Evolutionary conservation across 345 rosid genomes (phyloP).

Genomic region (Gossypium thurberi): DNA sequence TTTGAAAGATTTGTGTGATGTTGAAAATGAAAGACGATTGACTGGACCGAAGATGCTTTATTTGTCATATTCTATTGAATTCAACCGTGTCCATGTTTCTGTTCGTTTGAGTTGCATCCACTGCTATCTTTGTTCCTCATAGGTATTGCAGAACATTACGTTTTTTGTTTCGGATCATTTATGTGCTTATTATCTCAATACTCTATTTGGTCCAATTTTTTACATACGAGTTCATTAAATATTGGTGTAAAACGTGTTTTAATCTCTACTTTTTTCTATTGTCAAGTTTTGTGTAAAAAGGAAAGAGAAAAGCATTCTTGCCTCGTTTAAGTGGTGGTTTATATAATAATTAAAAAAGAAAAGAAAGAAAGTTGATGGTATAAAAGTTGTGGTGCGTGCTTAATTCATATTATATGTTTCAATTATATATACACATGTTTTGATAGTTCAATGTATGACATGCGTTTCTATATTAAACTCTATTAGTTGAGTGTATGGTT

Average conservation of each 20-base stretch:
- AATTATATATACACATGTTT: too few species aligned
- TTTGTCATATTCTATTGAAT: not conserved
- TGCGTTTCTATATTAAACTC: too few species aligned
- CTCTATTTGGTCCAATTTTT: not conserved
- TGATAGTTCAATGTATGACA: too few species aligned
- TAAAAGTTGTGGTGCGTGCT: too few species aligned
- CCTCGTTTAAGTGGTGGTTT: not conserved
- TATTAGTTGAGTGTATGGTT: too few species aligned
- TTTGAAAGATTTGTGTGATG: too few species aligned
- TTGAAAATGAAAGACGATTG: too few species aligned
- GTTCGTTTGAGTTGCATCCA: not conserved
- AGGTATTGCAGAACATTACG: not conserved
- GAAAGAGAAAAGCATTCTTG: not conserved
- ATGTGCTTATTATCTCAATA: not conserved
- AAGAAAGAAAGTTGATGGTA: too few species aligned
- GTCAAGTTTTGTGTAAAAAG: not conserved
- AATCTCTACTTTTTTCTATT: not conserved
- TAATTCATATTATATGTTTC: too few species aligned
- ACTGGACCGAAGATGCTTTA: not conserved
- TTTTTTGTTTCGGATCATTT: not conserved
- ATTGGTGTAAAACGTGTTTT: not conserved
- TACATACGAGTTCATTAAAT: not conserved
- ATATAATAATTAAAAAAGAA: not conserved
- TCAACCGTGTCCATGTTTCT: not conserved
- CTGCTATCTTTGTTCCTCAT: not conserved